phyloP scores from a whole-genome alignment of 2,329 filamentous ascomycete genomes.

The Calonectria pseudoturangicola region DNA sequence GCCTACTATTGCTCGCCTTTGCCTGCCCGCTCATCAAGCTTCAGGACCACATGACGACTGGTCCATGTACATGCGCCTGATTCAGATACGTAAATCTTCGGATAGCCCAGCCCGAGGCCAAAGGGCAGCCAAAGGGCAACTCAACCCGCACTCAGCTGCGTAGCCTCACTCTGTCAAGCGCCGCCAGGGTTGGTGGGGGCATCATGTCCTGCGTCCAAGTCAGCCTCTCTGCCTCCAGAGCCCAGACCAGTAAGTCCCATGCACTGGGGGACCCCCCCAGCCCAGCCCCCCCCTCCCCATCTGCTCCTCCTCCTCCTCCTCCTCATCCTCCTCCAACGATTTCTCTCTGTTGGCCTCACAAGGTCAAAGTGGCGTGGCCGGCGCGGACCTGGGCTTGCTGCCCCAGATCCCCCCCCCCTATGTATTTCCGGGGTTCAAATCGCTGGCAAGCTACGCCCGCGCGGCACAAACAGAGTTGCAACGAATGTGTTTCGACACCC shows the following conservation, averaged over 20 bases:
- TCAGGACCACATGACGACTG: background rate
- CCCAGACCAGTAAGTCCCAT: too few species aligned
- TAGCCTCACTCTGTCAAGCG: slow-evolving; percentile 4
- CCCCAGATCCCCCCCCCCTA: slow-evolving; percentile 10
- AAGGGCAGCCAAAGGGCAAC: slow-evolving; percentile 1
- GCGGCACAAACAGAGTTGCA: slow-evolving; percentile 8
- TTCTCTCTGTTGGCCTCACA: slow-evolving; percentile 2
- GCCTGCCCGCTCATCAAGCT: slow-evolving; percentile 11
- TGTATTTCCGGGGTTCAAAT: slow-evolving; percentile 20
- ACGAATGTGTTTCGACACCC: slow-evolving; percentile 27
- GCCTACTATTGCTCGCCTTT: background rate
- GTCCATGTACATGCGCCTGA: background rate
- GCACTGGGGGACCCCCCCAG: too few species aligned
- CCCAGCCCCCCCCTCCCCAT: background rate
- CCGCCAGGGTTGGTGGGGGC: background rate
- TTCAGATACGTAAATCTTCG: slow-evolving; percentile 13
- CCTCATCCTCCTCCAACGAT: background rate
- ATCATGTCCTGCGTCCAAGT: slow-evolving; percentile 7
- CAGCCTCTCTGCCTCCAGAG: slow-evolving; percentile 5
- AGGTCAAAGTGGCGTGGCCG: slow-evolving; percentile 15
- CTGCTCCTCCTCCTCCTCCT: background rate
- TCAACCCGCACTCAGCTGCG: background rate
- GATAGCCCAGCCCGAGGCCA: slow-evolving; percentile 3
- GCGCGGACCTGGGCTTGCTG: slow-evolving; percentile 6
- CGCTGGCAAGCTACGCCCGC: background rate